A percentile compares a stretch with the other conserved stretches of the same genome.
Evolutionary conservation across 805 yeast genomes (phyloP).

Genomic region (Spathaspora hagerdaliae): DNA sequence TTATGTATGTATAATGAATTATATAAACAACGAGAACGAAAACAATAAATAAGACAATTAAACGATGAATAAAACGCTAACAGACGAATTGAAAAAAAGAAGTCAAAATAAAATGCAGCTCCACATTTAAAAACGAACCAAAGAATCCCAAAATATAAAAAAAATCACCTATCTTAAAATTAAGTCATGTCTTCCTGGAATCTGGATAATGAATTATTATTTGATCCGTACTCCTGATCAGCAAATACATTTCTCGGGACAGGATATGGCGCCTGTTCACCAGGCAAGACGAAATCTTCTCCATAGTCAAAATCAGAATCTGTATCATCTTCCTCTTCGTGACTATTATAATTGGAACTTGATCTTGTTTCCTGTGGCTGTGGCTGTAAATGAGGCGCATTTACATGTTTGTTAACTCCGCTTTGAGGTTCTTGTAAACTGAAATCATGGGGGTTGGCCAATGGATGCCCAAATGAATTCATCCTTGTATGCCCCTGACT

Average conservation of each 20-base stretch:
- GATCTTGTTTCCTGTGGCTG: not conserved
- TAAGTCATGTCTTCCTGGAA: slow-evolving; percentile 7
- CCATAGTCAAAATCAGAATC: slow-evolving; percentile 10
- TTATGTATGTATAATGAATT: no score
- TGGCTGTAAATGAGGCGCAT: not conserved
- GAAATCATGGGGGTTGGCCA: slow-evolving; percentile 18
- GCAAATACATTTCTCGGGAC: slow-evolving; percentile 8
- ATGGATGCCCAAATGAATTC: slow-evolving; percentile 23
- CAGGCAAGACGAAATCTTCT: slow-evolving; percentile 7
- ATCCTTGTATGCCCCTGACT: slow-evolving; percentile 19
- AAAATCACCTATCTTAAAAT: not conserved
- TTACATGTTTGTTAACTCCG: slow-evolving; percentile 1
- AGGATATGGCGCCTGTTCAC: slow-evolving; percentile 1
- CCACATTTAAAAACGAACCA: not conserved
- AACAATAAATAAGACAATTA: no score
- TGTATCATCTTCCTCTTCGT: not conserved
- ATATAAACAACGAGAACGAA: no score
- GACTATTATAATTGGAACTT: slow-evolving; percentile 1
- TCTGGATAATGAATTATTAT: slow-evolving; percentile 5
- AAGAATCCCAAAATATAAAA: not conserved
- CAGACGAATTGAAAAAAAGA: not conserved
- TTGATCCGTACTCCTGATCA: slow-evolving; percentile 9
- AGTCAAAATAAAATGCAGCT: not conserved
- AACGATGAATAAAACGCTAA: no score
- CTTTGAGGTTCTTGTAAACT: slow-evolving; percentile 14